A percentile compares a stretch with the other conserved stretches of the same genome.
Conservation (phyloP, 176 grass and related monocot species). For the Rhipidocladum racemiflorum region DNA sequence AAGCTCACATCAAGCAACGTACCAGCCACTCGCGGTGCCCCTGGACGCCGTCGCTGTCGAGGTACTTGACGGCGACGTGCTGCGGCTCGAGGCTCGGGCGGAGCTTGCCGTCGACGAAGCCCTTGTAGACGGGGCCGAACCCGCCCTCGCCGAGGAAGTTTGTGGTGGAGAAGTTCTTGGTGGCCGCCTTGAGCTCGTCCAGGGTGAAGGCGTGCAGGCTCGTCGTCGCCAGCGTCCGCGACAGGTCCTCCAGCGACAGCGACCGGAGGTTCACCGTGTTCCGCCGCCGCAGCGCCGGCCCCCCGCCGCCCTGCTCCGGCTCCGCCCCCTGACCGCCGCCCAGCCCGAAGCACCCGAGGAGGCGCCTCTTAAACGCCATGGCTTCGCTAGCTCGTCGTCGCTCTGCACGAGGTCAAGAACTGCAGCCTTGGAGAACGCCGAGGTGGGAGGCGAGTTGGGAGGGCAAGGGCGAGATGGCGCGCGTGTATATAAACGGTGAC, state of each 20-base stretch:
- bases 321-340: neutral
- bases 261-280: constrained; percentile 48
- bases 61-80: constrained; percentile 90
- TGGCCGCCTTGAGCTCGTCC: constrained; percentile 63
- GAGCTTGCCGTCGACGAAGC: constrained; percentile 48
- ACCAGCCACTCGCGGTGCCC: constrained; percentile 96
- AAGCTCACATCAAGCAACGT: neutral
- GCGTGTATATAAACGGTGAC: constrained; percentile 31
- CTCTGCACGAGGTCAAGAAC: neutral
- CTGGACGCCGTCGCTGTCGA: constrained; percentile 74
- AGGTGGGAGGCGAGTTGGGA: neutral
- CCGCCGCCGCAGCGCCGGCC: constrained; percentile 28
- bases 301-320: neutral
- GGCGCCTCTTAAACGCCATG: constrained; percentile 38
- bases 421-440: neutral
- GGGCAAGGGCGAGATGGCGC: neutral
- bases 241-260: constrained; percentile 73
- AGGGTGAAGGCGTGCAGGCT: constrained; percentile 83
- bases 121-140: constrained; percentile 95
- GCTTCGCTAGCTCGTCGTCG: neutral
- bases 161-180: constrained; percentile 62
- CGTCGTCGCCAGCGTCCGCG: constrained; percentile 62
- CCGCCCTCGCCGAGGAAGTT: constrained; percentile 87
- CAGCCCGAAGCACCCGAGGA: constrained; percentile 42
- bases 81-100: constrained; percentile 58